Base-by-base conservation (phyloP, 176 grass and related monocot genomes). In the Musa itinerans region DNA sequence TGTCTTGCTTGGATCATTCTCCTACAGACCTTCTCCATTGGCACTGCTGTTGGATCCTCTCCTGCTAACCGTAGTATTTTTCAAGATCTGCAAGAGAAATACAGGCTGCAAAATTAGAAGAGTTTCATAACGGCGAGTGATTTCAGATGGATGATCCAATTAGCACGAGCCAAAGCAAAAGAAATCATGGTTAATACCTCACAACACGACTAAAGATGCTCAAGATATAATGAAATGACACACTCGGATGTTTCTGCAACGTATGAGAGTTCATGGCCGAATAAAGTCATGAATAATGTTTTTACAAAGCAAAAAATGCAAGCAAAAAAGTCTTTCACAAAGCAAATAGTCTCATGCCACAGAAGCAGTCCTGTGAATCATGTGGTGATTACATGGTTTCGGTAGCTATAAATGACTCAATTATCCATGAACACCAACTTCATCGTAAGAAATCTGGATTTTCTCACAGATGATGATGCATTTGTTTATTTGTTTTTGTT, bases 1-100 rank as follows among this genome's bases (percentile, higher is more conserved):
- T 43, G 34, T 43, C 34, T 43, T 43, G 34, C 15, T 61, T n/a
- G 57, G 57, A 61, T 61, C 65, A 26, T 73, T 10, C 81, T 17
- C 86, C 89, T 43, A 91, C 68, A 6, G 34, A 43, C 34, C 34
- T 43, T 43, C 90, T 69, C 90, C 86, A 65, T 78, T 89, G 25
- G 74, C 87, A 76, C 25, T 79, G 77, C 93, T 90, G 63, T 82
- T 76, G 23, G 93, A 77, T 53, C 87, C 90, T 86, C 93, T 90
- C 87, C 93, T 88, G 75, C 85, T 89, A 9, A 96, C 89, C 54
- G 93, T 93, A 11, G 93, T 96, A 20, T 96, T 96, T 83, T 96
- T 96, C 78, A 96, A 80, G 65, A 96, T 96, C 92, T 96, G 79
- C 84, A 78, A 65, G 48, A 65, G 49, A 13, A 52, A 53, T 16